phyloP scores from a whole-genome alignment of 345 rosid genomes.

The Firmiana major region DNA sequence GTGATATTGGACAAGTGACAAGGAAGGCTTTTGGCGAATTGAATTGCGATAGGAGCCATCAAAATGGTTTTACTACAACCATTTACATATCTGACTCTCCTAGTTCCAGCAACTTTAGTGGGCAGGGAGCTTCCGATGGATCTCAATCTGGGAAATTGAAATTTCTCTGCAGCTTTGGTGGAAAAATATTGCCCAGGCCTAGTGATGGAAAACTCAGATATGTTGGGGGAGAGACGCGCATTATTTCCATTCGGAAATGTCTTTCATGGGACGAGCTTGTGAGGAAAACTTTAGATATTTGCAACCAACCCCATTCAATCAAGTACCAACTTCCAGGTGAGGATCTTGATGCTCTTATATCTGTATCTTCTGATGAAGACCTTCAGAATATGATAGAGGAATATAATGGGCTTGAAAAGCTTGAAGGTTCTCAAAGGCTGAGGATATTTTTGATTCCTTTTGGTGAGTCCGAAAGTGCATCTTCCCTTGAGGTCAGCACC shows the following conservation, averaged over 20 bases:
- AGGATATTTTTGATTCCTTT: constrained; percentile 57
- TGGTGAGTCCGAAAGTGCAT: constrained; percentile 36
- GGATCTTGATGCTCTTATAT: constrained; percentile 64
- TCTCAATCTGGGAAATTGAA: constrained; percentile 44
- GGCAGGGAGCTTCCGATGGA: constrained; percentile 25
- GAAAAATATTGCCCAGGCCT: constrained; percentile 62
- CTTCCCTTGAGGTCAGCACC: constrained; percentile 33
- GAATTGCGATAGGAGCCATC: constrained; percentile 28
- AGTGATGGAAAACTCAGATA: constrained; percentile 64
- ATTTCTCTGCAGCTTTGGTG: constrained; percentile 67
- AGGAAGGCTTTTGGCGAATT: constrained; percentile 46
- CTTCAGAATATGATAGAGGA: constrained; percentile 70
- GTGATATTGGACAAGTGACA: constrained; percentile 25
- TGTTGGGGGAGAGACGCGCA: constrained; percentile 67
- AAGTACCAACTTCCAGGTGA: constrained; percentile 77
- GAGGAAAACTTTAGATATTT: constrained; percentile 45
- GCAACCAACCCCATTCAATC: constrained; percentile 49
- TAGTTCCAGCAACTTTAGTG: constrained; percentile 27
- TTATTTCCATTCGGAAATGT: constrained; percentile 43
- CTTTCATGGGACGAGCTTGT: constrained; percentile 59
- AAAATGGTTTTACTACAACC: constrained; percentile 23
- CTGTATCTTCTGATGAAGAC: constrained; percentile 63
- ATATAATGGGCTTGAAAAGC: constrained; percentile 48
- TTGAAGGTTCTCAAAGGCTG: constrained; percentile 52
- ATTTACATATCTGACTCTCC: constrained; percentile 24